Conservation (phyloP, 352 stramenopile genomes). For the Poterioochromonas sp. region DNA sequence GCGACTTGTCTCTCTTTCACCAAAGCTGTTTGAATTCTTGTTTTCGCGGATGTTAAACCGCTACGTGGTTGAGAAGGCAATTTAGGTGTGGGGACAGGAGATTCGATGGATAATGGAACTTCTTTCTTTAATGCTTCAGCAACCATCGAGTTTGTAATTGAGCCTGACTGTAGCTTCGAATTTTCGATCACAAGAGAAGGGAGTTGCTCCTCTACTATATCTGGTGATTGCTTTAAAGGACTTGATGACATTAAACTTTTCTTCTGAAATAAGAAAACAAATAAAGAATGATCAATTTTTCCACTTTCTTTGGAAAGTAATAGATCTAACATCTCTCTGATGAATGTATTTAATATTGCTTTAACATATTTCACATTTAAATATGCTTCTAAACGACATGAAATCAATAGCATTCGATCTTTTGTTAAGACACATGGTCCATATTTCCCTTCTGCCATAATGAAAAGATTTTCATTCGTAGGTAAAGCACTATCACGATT, state of each 20-base stretch:
- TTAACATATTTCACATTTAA: neutral
- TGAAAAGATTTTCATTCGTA: neutral
- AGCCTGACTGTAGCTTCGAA: too few species aligned
- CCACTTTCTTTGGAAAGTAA: neutral
- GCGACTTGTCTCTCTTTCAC: neutral
- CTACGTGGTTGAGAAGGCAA: too few species aligned
- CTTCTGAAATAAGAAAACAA: neutral
- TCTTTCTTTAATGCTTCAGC: too few species aligned
- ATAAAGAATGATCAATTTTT: neutral
- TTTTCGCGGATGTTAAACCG: too few species aligned
- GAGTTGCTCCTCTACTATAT: too few species aligned
- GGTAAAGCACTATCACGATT: neutral
- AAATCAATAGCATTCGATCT: slow-evolving; percentile 4
- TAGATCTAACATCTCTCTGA: neutral
- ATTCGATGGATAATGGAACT: too few species aligned
- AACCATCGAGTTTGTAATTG: too few species aligned
- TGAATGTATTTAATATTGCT: neutral
- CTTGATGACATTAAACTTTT: too few species aligned
- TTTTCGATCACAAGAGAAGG: too few species aligned
- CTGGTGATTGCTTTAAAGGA: too few species aligned
- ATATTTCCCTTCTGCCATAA: neutral
- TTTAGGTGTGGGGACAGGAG: too few species aligned
- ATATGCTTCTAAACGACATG: neutral
- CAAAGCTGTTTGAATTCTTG: too few species aligned
- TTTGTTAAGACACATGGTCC: neutral